phyloP scores from a whole-genome alignment of 208 protist genomes.

The Acanthamoeba triangularis region DNA sequence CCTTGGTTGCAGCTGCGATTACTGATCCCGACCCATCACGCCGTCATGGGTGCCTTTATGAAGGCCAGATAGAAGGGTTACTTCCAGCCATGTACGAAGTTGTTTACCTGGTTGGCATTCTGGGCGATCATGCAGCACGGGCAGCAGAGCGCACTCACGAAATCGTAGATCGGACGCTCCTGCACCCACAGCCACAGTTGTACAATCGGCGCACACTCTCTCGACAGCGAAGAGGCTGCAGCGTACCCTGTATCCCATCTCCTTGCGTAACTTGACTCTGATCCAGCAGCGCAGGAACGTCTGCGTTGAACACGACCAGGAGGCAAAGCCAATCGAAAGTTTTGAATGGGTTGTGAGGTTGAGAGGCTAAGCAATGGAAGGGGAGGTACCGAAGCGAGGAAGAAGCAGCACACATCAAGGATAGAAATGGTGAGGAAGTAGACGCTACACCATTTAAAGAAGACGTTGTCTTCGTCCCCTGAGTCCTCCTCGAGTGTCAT shows the following conservation, averaged over 20 bases:
- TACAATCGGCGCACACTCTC: too few species aligned
- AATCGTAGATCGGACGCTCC: neutral
- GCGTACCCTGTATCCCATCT: neutral
- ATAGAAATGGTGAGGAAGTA: neutral
- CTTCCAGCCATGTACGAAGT: too few species aligned
- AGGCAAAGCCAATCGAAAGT: neutral
- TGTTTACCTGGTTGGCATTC: neutral
- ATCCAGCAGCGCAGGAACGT: neutral
- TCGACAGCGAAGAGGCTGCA: too few species aligned
- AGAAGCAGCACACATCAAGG: neutral
- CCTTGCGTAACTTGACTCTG: neutral
- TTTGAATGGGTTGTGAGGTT: too few species aligned
- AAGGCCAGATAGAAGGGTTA: too few species aligned
- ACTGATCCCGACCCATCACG: too few species aligned
- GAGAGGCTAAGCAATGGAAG: neutral
- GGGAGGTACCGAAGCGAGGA: neutral
- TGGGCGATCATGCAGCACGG: conserved; percentile 7
- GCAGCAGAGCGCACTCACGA: neutral
- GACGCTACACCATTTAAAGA: neutral
- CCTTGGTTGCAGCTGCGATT: too few species aligned
- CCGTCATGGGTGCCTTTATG: too few species aligned
- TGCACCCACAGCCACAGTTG: too few species aligned
- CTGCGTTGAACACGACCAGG: neutral
- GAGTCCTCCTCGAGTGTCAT: too few species aligned
- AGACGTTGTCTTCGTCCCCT: neutral